phyloP scores from a whole-genome alignment of 176 grass and related monocot species.

The Cenchrus americanus region DNA sequence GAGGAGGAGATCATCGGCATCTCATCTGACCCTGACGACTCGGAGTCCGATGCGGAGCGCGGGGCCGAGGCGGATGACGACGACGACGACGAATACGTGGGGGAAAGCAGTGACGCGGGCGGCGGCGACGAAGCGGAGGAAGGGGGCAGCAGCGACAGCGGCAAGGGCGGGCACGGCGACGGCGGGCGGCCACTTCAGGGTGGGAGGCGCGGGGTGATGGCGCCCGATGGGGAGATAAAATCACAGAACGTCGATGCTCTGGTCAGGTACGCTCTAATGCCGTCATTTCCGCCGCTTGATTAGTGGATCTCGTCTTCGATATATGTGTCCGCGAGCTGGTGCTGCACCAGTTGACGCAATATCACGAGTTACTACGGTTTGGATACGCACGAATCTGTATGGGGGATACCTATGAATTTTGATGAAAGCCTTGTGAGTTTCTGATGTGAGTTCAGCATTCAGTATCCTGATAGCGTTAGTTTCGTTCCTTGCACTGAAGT shows the following conservation, averaged over 20 bases:
- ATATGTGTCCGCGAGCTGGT: background rate
- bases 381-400: conserved; percentile 2
- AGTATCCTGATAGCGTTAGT: background rate
- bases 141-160: conserved; percentile 32
- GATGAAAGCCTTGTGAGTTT: background rate
- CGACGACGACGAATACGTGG: conserved; percentile 60
- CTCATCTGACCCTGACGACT: conserved; percentile 53
- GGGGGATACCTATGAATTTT: background rate
- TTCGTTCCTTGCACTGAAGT: too few species aligned
- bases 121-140: conserved; percentile 42
- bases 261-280: conserved; percentile 58
- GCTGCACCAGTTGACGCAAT: background rate
- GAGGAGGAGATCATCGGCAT: conserved; percentile 43
- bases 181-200: conserved; percentile 26
- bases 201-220: background rate
- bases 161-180: conserved; percentile 20
- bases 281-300: conserved; percentile 4
- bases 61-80: conserved; percentile 40
- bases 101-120: conserved; percentile 42
- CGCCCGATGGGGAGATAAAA: conserved; percentile 65
- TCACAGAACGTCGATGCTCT: conserved; percentile 86
- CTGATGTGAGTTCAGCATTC: conserved; percentile 30
- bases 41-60: conserved; percentile 38
- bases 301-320: conserved; percentile 9
- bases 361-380: conserved; percentile 38